These are phyloP conservation scores for Fusarium buharicum DNA, from an alignment of 2,329 filamentous ascomycete genomes.

Conservation along the genomic window DNA sequence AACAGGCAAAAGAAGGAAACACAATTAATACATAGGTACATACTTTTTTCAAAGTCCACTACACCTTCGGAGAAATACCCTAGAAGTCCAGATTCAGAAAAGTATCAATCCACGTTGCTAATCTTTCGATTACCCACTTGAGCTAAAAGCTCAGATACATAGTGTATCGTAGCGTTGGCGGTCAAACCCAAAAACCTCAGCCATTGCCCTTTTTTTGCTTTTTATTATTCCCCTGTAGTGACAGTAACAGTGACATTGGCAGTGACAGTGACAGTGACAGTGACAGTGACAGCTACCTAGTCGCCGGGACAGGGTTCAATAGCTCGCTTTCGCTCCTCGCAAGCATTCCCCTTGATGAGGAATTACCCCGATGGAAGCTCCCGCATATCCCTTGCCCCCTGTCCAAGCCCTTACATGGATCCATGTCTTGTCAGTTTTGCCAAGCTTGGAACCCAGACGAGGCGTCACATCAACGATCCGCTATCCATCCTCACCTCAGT, in stretches of 20 bases:
- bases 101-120: background rate
- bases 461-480: conserved; percentile 30
- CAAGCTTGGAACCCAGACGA: background rate
- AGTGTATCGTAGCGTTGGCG: conserved; percentile 3
- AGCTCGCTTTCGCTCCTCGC: conserved; percentile 32
- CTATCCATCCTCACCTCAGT: conserved; percentile 30
- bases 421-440: conserved; percentile 18
- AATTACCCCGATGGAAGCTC: conserved; percentile 26
- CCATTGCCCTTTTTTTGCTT: conserved; percentile 7
- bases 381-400: conserved; percentile 22
- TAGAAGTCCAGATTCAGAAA: conserved; percentile 18
- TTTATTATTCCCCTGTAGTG: background rate
- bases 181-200: conserved; percentile 7
- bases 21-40: too few species aligned
- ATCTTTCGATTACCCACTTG: conserved; percentile 27
- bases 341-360: conserved; percentile 36
- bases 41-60: background rate
- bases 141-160: conserved; percentile 18
- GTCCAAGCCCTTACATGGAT: conserved; percentile 21
- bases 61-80: conserved; percentile 7
- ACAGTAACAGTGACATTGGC: too few species aligned
- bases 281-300: background rate
- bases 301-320: conserved; percentile 5
- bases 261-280: too few species aligned
- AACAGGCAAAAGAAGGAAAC: background rate